Conservation (phyloP, 345 rosid genomes). For the Rhodamnia argentea region DNA sequence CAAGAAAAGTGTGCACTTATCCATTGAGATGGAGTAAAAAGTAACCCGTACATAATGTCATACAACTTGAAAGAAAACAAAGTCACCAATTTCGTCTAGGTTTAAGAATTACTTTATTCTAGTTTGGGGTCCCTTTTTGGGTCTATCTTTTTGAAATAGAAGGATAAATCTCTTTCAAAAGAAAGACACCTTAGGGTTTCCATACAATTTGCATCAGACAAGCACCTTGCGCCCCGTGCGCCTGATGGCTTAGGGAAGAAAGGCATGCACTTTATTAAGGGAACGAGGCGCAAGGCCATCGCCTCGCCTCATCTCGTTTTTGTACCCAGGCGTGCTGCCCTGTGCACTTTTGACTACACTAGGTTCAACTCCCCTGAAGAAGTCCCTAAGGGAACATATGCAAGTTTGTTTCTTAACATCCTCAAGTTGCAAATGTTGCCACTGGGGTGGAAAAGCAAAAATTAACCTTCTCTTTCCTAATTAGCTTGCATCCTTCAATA, state of each 20-base stretch:
- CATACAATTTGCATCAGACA: background rate
- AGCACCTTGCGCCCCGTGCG: background rate
- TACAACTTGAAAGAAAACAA: background rate
- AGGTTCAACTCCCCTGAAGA: background rate
- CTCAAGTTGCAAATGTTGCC: background rate
- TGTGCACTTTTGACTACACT: background rate
- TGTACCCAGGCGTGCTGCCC: background rate
- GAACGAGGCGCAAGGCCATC: background rate
- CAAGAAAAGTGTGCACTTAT: background rate
- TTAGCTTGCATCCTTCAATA: slow-evolving; percentile 67
- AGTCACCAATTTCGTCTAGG: background rate
- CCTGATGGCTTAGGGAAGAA: background rate
- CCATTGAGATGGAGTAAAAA: background rate
- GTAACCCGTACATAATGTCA: background rate
- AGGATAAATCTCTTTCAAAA: background rate
- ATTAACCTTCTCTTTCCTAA: slow-evolving; percentile 61
- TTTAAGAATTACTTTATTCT: background rate
- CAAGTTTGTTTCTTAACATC: background rate
- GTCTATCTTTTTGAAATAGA: background rate
- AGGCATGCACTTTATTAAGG: background rate
- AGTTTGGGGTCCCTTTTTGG: background rate
- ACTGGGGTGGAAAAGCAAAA: background rate
- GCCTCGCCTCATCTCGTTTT: background rate
- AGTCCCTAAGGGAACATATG: background rate
- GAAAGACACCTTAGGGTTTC: background rate